These are phyloP conservation scores for Cinnamomum chago DNA, from an alignment of 164 flowering plant genomes.

Conservation along the genomic window DNA sequence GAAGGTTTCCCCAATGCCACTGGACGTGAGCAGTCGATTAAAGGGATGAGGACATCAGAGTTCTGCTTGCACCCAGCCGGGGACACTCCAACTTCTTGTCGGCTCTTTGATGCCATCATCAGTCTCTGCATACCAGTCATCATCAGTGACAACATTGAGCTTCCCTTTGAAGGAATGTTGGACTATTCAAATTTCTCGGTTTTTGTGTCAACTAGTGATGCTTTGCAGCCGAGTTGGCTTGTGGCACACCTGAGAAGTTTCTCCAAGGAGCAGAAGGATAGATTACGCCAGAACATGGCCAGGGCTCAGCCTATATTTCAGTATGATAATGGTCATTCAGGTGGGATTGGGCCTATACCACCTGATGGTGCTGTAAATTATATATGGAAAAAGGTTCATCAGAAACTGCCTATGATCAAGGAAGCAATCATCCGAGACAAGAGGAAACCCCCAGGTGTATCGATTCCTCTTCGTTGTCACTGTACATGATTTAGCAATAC, in stretches of 20 bases:
- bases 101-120: slow-evolving; percentile 88
- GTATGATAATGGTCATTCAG: slow-evolving; percentile 71
- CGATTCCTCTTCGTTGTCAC: slow-evolving; percentile 75
- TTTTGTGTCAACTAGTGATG: slow-evolving; percentile 68
- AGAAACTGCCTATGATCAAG: slow-evolving; percentile 78
- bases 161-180: slow-evolving; percentile 89
- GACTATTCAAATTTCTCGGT: slow-evolving; percentile 78
- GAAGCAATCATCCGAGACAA: slow-evolving; percentile 69
- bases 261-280: slow-evolving; percentile 43
- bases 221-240: slow-evolving; percentile 74
- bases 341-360: slow-evolving; percentile 76
- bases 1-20: slow-evolving; percentile 99
- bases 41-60: slow-evolving; percentile 82
- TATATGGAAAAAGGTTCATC: slow-evolving; percentile 80
- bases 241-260: slow-evolving; percentile 53
- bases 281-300: slow-evolving; percentile 61
- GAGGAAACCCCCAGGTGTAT: slow-evolving; percentile 67
- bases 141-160: slow-evolving; percentile 84
- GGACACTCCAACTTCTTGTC: slow-evolving; percentile 94
- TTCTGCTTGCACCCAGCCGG: slow-evolving; percentile 99
- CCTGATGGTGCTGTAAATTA: slow-evolving; percentile 83
- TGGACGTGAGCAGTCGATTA: slow-evolving; percentile 87
- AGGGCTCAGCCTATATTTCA: slow-evolving; percentile 57
- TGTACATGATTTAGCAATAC: slow-evolving; percentile 39
- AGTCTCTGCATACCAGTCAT: slow-evolving; percentile 95